Conservation (phyloP, 768 basidiomycete genomes). For the Russula earlei region DNA sequence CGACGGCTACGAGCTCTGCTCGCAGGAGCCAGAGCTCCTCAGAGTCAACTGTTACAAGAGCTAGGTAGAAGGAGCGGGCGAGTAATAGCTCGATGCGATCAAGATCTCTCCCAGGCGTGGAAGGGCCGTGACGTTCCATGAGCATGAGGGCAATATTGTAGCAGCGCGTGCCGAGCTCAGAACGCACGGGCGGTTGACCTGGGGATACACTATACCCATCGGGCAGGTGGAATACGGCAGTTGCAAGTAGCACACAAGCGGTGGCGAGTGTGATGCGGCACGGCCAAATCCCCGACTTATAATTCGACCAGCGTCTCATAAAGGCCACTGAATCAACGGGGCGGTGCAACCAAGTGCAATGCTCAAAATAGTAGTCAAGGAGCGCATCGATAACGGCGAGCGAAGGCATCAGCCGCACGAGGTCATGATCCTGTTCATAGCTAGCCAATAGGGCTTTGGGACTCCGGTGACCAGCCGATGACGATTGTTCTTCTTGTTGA, state of each 20-base stretch:
- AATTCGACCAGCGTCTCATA: slow-evolving; percentile 14
- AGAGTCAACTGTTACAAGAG: slow-evolving; percentile 61
- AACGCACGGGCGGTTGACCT: slow-evolving; percentile 11
- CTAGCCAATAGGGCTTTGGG: slow-evolving; percentile 6
- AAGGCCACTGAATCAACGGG: slow-evolving; percentile 13
- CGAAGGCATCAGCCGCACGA: slow-evolving; percentile 17
- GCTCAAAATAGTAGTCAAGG: slow-evolving; percentile 18
- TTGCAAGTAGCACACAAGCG: slow-evolving; percentile 17
- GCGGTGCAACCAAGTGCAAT: slow-evolving; percentile 17
- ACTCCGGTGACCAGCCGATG: not conserved
- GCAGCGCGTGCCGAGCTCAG: slow-evolving; percentile 46
- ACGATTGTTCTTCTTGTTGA: slow-evolving; percentile 11
- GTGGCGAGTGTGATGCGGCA: slow-evolving; percentile 19
- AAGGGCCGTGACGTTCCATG: slow-evolving; percentile 49
- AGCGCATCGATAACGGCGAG: slow-evolving; percentile 16
- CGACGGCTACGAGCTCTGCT: slow-evolving; percentile 66
- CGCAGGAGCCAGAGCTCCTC: slow-evolving; percentile 75
- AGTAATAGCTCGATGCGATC: slow-evolving; percentile 72
- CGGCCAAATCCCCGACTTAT: slow-evolving; percentile 17
- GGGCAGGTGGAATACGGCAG: slow-evolving; percentile 16
- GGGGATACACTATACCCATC: slow-evolving; percentile 15
- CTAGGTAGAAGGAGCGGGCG: slow-evolving; percentile 61
- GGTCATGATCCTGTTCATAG: slow-evolving; percentile 18
- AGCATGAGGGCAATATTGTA: slow-evolving; percentile 62
- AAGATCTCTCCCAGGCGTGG: slow-evolving; percentile 47